A percentile compares a stretch with the other conserved stretches of the same genome.
Evolutionary conservation across 1,284 basidiomycete species (phyloP).

Genomic region (Ceratobasidium sp.): DNA sequence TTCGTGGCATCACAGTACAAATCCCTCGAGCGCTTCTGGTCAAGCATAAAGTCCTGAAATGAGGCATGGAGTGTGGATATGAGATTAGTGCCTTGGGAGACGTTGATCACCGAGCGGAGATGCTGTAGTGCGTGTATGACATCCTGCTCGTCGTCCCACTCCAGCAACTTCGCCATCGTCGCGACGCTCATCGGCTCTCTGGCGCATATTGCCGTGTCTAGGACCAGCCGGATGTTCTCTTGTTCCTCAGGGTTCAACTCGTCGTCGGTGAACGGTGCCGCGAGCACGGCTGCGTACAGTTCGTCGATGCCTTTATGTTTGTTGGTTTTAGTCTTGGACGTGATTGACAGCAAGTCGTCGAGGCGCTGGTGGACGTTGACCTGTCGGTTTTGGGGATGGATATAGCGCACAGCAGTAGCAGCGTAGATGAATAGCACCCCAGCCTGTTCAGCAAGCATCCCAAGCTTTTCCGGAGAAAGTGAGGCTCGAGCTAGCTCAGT

Average conservation of each 20-base stretch:
- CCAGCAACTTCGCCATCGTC: neutral
- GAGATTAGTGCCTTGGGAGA: too few relatives aligned
- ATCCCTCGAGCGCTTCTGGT: too few relatives aligned
- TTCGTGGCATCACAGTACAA: too few relatives aligned
- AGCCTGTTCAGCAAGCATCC: neutral
- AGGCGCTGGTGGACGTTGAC: neutral
- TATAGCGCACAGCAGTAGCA: slow-evolving; percentile 10
- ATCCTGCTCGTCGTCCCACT: too few relatives aligned
- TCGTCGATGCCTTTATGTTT: neutral
- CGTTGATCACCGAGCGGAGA: too few relatives aligned
- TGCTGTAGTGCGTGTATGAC: too few relatives aligned
- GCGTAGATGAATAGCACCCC: slow-evolving; percentile 28
- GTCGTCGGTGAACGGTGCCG: neutral
- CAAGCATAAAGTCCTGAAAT: too few relatives aligned
- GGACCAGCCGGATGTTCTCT: neutral
- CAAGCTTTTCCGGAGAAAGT: neutral
- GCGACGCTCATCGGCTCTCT: slow-evolving; percentile 5
- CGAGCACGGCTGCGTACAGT: neutral
- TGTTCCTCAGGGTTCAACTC: neutral
- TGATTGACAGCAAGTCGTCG: neutral
- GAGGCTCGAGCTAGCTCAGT: neutral
- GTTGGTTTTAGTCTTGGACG: neutral
- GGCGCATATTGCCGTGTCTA: neutral
- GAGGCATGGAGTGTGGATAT: too few relatives aligned
- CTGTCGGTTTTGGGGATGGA: neutral